Percentiles rank a stretch among this genome's conserved stretches.
Evolutionary conservation across 2,329 filamentous ascomycete genomes (phyloP).

Genomic region (Aureobasidium sp.): DNA sequence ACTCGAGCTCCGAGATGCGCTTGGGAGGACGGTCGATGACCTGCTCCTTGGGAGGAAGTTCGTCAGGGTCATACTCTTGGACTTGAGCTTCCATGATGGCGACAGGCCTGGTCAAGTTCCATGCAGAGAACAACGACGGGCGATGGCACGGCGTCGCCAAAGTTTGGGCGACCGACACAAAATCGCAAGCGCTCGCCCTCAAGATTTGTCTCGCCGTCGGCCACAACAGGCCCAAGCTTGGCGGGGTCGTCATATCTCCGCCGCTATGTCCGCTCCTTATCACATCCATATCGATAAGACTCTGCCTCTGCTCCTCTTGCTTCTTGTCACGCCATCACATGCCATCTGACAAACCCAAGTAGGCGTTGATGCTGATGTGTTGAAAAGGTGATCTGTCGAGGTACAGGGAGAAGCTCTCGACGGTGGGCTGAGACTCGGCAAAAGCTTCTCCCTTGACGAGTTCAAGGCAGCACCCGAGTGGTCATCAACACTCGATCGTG

Average conservation of each 20-base stretch:
- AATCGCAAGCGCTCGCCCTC: conserved; percentile 1
- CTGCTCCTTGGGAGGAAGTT: conserved; percentile 61
- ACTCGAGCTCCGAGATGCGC: conserved; percentile 87
- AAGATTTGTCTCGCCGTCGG: conserved; percentile 7
- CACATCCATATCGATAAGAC: no score
- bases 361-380: no score
- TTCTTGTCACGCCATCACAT: no score
- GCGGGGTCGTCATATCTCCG: conserved; percentile 8
- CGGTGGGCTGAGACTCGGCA: background rate
- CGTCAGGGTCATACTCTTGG: conserved; percentile 3
- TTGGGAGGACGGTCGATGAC: conserved; percentile 83
- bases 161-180: conserved; percentile 2
- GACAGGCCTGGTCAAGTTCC: conserved; percentile 7
- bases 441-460: conserved; percentile 1
- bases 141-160: background rate
- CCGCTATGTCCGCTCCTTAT: background rate
- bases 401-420: background rate
- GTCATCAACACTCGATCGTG: background rate
- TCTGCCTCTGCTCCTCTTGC: no score
- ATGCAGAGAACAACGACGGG: background rate
- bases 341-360: no score
- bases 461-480: conserved; percentile 7
- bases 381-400: no score
- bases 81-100: conserved; percentile 10
- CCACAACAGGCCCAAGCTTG: background rate